Evolutionary conservation across 2,329 filamentous ascomycete genomes (phyloP).

Genomic region (Fusarium oxysporum): DNA sequence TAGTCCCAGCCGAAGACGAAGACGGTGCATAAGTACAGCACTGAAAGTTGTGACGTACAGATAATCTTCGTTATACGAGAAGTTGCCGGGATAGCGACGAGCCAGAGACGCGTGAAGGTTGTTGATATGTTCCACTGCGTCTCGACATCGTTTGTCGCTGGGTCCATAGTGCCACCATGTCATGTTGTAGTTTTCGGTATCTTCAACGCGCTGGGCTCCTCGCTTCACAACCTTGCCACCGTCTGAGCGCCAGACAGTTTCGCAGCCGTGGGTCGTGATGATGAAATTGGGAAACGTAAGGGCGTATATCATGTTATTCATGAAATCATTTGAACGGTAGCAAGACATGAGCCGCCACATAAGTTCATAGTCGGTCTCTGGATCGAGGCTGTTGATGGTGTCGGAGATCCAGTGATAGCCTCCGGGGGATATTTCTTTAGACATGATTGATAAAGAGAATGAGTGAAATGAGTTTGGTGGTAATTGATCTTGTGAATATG

Average conservation of each 20-base stretch:
- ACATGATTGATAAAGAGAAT: not conserved
- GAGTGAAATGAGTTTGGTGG: not conserved
- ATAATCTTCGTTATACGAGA: not conserved
- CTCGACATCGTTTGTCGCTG: not conserved
- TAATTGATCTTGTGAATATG: not conserved
- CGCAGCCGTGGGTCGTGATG: not conserved
- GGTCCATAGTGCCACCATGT: slow-evolving; percentile 4
- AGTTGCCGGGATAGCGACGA: not conserved
- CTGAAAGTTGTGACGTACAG: not conserved
- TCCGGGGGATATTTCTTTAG: not conserved
- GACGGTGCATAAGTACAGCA: not conserved
- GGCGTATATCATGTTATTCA: slow-evolving; percentile 8
- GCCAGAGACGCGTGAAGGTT: not conserved
- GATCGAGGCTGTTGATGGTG: not conserved
- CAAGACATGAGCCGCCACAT: slow-evolving; percentile 13
- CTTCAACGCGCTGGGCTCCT: not conserved
- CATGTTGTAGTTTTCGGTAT: slow-evolving; percentile 8
- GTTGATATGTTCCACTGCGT: not conserved
- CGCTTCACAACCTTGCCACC: slow-evolving; percentile 1
- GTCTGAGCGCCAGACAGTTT: slow-evolving; percentile 6
- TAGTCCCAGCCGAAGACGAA: not conserved
- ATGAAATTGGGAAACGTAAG: not conserved
- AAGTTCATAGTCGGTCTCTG: not conserved
- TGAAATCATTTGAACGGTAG: not conserved
- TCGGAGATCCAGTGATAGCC: slow-evolving; percentile 2